phyloP scores from a whole-genome alignment of 1,284 basidiomycete species.

The Trichosporon sp. region DNA sequence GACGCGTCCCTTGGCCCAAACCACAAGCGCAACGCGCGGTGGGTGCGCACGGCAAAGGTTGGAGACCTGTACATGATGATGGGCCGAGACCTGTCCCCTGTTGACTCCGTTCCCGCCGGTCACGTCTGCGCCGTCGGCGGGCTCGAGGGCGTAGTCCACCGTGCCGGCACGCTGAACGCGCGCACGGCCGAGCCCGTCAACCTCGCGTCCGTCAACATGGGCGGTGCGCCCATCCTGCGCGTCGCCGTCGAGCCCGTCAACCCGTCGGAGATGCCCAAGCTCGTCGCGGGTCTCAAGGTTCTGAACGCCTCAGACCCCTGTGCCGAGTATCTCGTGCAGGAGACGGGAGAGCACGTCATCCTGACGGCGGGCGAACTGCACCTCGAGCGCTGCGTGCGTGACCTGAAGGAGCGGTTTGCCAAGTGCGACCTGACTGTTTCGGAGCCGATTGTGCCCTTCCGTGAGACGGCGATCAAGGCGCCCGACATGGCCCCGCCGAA shows the following conservation, averaged over 20 bases:
- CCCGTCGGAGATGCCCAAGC: conserved; percentile 91
- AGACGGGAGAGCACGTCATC: conserved; percentile 97
- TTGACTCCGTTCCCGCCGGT: conserved; percentile 84
- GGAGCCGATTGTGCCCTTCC: conserved; percentile 94
- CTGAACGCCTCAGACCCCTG: conserved; percentile 96
- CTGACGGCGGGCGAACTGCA: conserved; percentile 95
- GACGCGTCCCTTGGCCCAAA: conserved; percentile 66
- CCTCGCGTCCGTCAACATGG: conserved; percentile 73
- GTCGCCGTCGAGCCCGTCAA: conserved; percentile 88
- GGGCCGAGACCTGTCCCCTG: conserved; percentile 87
- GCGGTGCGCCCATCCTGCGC: conserved; percentile 86
- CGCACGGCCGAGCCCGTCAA: conserved; percentile 68
- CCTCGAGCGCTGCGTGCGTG: conserved; percentile 94
- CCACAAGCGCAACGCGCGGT: conserved; percentile 72
- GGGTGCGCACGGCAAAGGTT: conserved; percentile 66
- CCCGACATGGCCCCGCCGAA: conserved; percentile 86
- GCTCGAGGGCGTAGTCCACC: conserved; percentile 83
- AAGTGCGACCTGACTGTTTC: conserved; percentile 89
- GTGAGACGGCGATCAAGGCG: conserved; percentile 87
- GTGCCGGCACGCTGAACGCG: conserved; percentile 75
- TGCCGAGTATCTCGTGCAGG: conserved; percentile 94
- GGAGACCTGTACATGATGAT: conserved; percentile 94
- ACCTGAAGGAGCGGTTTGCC: conserved; percentile 92
- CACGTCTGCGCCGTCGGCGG: conserved; percentile 94
- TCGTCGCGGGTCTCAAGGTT: conserved; percentile 83